Conservation (phyloP, 345 rosid species). For the Gossypium arboreum region DNA sequence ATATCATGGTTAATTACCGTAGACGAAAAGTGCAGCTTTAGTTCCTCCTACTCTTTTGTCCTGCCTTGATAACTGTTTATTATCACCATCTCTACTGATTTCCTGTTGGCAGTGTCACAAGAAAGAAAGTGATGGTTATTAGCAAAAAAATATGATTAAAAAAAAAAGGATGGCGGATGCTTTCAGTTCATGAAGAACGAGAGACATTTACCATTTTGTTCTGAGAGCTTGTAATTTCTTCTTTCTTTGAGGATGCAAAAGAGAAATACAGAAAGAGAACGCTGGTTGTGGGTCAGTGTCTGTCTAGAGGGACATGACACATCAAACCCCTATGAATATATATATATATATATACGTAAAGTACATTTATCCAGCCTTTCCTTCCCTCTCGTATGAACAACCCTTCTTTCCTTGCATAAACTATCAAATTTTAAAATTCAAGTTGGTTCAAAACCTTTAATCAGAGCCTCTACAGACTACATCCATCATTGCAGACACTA, state of each 20-base stretch:
- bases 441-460: background rate
- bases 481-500: background rate
- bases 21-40: constrained; percentile 50
- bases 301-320: background rate
- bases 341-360: background rate
- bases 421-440: background rate
- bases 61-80: background rate
- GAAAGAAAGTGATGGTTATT: background rate
- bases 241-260: background rate
- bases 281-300: background rate
- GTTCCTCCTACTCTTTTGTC: constrained; percentile 33
- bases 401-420: background rate
- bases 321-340: constrained; percentile 6
- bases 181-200: background rate
- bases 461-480: background rate
- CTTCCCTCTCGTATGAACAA: background rate
- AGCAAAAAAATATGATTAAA: background rate
- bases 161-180: background rate
- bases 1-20: constrained; percentile 29
- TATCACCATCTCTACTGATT: background rate
- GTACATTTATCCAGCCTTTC: background rate
- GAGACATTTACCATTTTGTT: constrained; percentile 3
- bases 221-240: background rate
- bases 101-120: background rate
- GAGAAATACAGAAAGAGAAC: background rate